Conservation (phyloP, 768 basidiomycete genomes). For the Roridomyces roridus region DNA sequence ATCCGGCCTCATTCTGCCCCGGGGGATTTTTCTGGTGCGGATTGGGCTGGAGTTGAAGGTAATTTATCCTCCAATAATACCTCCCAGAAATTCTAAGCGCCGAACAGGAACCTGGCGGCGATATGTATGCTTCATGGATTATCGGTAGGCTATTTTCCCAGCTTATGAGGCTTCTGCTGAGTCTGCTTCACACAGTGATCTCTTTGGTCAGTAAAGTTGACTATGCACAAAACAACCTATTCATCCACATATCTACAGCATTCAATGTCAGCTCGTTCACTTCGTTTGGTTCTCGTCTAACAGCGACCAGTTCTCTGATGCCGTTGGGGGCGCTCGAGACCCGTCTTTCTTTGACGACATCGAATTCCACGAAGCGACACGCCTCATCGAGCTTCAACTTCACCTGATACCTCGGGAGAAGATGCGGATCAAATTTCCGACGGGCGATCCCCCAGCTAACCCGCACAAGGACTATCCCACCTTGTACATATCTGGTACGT, state of each 20-base stretch:
- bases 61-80: neutral
- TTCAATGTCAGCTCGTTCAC: constrained; percentile 49
- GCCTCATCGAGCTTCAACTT: constrained; percentile 64
- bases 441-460: constrained; percentile 28
- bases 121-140: constrained; percentile 82
- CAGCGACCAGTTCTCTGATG: constrained; percentile 38
- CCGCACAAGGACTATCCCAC: constrained; percentile 43
- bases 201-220: constrained; percentile 44
- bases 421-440: constrained; percentile 34
- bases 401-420: constrained; percentile 44
- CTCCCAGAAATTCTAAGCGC: neutral
- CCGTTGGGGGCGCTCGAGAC: constrained; percentile 42
- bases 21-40: constrained; percentile 41
- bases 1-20: constrained; percentile 63
- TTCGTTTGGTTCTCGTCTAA: constrained; percentile 8
- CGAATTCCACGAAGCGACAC: constrained; percentile 68
- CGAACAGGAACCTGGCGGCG: constrained; percentile 67
- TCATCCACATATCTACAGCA: constrained; percentile 34
- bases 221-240: neutral
- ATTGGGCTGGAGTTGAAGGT: constrained; percentile 81
- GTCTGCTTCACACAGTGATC: constrained; percentile 35
- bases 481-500: constrained; percentile 53
- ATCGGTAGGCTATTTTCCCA: constrained; percentile 49
- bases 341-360: constrained; percentile 59
- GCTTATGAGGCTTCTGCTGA: neutral